phyloP scores from a whole-genome alignment of 73 alveolate species.

The Paramecium sexaurelia region DNA sequence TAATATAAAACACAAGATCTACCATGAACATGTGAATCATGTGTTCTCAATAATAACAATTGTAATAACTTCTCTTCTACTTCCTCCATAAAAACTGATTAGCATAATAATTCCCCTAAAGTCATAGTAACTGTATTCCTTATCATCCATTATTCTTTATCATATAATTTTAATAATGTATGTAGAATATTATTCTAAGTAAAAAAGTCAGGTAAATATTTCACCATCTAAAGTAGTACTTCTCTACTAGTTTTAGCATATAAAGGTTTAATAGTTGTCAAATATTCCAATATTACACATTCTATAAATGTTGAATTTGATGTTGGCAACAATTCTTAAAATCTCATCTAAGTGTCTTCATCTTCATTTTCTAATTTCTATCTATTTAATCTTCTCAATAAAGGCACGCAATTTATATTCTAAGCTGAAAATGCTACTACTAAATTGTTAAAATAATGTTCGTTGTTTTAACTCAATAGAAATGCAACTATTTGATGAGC shows the following conservation, averaged over 20 bases:
- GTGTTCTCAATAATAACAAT: neutral
- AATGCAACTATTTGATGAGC: conserved; percentile 4
- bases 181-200: neutral
- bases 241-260: neutral
- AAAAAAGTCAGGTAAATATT: neutral
- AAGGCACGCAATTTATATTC: neutral
- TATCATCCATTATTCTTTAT: neutral
- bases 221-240: neutral
- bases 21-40: conserved; percentile 42
- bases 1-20: conserved; percentile 18
- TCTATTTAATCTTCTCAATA: neutral
- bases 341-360: neutral
- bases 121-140: conserved; percentile 23
- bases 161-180: neutral
- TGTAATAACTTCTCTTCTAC: neutral
- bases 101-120: neutral
- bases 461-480: neutral
- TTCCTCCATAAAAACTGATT: neutral
- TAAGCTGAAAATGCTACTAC: neutral
- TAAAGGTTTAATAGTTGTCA: neutral
- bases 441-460: neutral
- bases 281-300: neutral
- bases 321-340: neutral
- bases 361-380: neutral
- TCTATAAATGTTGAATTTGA: neutral